phyloP scores from a whole-genome alignment of 495 filamentous ascomycete genomes.

The Pyrenula aspistea region DNA sequence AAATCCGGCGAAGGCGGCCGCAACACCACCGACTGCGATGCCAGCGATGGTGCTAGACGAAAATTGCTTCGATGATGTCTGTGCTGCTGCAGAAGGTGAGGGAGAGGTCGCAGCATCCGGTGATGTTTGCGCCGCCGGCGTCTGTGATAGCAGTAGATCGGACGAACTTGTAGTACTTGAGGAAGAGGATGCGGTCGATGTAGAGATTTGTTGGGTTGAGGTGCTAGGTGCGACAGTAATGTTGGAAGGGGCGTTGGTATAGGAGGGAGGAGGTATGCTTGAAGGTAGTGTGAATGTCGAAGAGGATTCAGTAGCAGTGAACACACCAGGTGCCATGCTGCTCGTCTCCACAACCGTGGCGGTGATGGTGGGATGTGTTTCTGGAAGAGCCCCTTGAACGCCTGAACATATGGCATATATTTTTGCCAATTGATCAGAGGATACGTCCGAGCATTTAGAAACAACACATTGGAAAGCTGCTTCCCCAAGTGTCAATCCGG shows the following conservation, averaged over 20 bases:
- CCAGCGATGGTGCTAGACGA: slow-evolving; percentile 7
- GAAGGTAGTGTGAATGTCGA: background rate
- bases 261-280: background rate
- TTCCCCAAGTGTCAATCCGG: slow-evolving; percentile 60
- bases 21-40: slow-evolving; percentile 10
- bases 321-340: background rate
- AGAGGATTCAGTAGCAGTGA: background rate
- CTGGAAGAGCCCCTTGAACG: slow-evolving; percentile 35
- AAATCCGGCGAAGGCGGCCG: slow-evolving; percentile 6
- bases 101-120: slow-evolving; percentile 10
- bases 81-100: background rate
- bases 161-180: background rate
- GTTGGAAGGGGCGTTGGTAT: background rate
- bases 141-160: slow-evolving; percentile 2
- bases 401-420: slow-evolving; percentile 48
- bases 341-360: slow-evolving; percentile 34
- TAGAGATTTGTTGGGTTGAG: slow-evolving; percentile 1
- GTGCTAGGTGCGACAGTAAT: slow-evolving; percentile 2
- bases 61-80: background rate
- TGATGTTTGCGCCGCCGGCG: slow-evolving; percentile 1
- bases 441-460: slow-evolving; percentile 2
- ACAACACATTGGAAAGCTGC: slow-evolving; percentile 12
- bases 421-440: slow-evolving; percentile 11
- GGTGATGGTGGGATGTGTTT: slow-evolving; percentile 48
- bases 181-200: background rate